Evolutionary conservation across 208 protist genomes (phyloP).

Genomic region (Porcisia hertigi): DNA sequence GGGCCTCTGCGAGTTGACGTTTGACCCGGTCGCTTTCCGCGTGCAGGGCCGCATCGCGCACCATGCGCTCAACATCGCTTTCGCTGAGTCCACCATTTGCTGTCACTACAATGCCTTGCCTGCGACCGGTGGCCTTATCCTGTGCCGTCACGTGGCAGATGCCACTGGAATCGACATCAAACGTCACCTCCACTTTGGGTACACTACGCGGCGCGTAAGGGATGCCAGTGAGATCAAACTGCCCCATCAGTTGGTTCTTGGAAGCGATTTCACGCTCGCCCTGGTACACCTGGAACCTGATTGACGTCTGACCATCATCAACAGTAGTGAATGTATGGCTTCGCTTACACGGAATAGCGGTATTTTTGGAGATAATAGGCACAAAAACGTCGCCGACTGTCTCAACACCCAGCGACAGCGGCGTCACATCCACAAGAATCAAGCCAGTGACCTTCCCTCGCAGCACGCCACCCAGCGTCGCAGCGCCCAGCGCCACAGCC

Average conservation of each 20-base stretch:
- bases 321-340: slow-evolving; percentile 93
- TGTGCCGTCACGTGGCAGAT: slow-evolving; percentile 97
- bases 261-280: slow-evolving; percentile 93
- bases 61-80: too few relatives aligned
- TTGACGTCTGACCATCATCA: slow-evolving; percentile 78
- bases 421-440: slow-evolving; percentile 98
- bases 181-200: slow-evolving; percentile 97
- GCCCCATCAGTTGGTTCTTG: slow-evolving; percentile 95
- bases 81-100: too few relatives aligned
- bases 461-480: slow-evolving; percentile 97
- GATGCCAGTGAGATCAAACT: slow-evolving; percentile 95
- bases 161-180: slow-evolving; percentile 98
- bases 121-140: slow-evolving; percentile 93
- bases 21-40: too few relatives aligned
- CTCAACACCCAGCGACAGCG: slow-evolving; percentile 98
- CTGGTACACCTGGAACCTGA: slow-evolving; percentile 95
- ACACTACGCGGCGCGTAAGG: slow-evolving; percentile 88
- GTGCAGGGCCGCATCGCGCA: too few relatives aligned
- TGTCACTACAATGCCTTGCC: too few relatives aligned
- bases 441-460: slow-evolving; percentile 93
- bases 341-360: slow-evolving; percentile 97
- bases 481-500: slow-evolving; percentile 99
- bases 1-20: slow-evolving; percentile 63
- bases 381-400: slow-evolving; percentile 98
- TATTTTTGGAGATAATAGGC: slow-evolving; percentile 98